Evolutionary conservation across 345 rosid genomes (phyloP).

Genomic region (Gossypium mustelinum): DNA sequence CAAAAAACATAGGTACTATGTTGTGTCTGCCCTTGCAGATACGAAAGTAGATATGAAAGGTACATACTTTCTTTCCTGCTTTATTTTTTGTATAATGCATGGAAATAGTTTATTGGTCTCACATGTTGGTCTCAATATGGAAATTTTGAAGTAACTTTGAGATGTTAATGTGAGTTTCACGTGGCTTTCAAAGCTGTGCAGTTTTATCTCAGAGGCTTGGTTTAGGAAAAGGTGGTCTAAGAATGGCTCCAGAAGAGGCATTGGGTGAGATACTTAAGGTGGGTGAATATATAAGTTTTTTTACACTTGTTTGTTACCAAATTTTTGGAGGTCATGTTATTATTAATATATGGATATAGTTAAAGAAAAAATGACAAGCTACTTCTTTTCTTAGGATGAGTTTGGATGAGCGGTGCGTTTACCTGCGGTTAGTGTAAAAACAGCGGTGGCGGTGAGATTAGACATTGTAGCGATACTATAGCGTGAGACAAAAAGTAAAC

Average conservation of each 20-base stretch:
- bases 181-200: conserved; percentile 38
- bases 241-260: conserved; percentile 97
- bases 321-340: not conserved
- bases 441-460: too few species aligned
- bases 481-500: too few species aligned
- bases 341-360: not conserved
- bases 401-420: too few species aligned
- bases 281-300: conserved; percentile 11
- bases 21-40: conserved; percentile 67
- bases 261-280: conserved; percentile 75
- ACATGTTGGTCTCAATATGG: not conserved
- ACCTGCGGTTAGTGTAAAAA: too few species aligned
- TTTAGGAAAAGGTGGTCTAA: conserved; percentile 83
- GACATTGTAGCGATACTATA: too few species aligned
- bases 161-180: conserved; percentile 28
- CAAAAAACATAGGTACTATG: conserved; percentile 73
- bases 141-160: conserved; percentile 1
- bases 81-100: not conserved
- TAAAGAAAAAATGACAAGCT: not conserved
- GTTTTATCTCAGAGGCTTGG: conserved; percentile 95
- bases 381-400: not conserved
- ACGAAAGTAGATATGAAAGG: conserved; percentile 88
- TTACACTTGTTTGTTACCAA: not conserved
- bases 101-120: not conserved
- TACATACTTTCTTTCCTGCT: conserved; percentile 12